A percentile compares a stretch with the other conserved stretches of the same genome.
These are phyloP conservation scores for Candida sp. DNA, from an alignment of 1,139 yeast genomes.

Conservation along the genomic window DNA sequence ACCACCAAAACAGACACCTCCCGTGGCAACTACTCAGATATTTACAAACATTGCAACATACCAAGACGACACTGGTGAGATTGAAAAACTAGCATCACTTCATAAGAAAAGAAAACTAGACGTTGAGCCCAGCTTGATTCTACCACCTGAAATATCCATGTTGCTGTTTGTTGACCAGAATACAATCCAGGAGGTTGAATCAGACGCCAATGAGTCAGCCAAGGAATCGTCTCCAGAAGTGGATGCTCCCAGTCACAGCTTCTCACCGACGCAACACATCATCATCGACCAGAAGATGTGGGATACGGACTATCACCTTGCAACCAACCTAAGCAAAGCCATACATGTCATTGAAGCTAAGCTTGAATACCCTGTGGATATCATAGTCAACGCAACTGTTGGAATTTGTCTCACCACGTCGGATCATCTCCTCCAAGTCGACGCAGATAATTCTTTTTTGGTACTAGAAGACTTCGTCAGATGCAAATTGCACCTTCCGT, in stretches of 20 bases:
- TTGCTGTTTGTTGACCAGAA: constrained; percentile 11
- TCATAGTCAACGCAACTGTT: constrained; percentile 12
- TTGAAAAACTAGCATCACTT: constrained; percentile 5
- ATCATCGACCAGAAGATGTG: constrained; percentile 11
- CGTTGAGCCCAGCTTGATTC: neutral
- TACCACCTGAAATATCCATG: constrained; percentile 12
- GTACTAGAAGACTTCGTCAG: constrained; percentile 7
- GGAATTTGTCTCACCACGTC: constrained; percentile 10
- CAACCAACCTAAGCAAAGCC: neutral
- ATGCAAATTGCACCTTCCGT: constrained; percentile 8
- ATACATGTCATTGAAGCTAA: constrained; percentile 10
- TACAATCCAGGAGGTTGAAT: too few species aligned
- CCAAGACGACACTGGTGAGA: constrained; percentile 12
- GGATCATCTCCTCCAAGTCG: constrained; percentile 11
- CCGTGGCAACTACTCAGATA: too few species aligned
- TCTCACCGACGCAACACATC: constrained; percentile 8
- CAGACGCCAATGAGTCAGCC: too few species aligned
- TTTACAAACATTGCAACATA: constrained; percentile 12
- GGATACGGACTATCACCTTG: constrained; percentile 8
- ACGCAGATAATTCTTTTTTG: constrained; percentile 7
- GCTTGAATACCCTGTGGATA: constrained; percentile 9
- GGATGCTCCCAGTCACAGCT: too few species aligned
- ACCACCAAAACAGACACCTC: too few species aligned
- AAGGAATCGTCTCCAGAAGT: neutral
- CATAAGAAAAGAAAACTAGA: constrained; percentile 7